Evolutionary conservation across 176 grass and related monocot genomes (phyloP), one percentile per base, ranked within the genome.

Genomic region (Carex pumila): DNA sequence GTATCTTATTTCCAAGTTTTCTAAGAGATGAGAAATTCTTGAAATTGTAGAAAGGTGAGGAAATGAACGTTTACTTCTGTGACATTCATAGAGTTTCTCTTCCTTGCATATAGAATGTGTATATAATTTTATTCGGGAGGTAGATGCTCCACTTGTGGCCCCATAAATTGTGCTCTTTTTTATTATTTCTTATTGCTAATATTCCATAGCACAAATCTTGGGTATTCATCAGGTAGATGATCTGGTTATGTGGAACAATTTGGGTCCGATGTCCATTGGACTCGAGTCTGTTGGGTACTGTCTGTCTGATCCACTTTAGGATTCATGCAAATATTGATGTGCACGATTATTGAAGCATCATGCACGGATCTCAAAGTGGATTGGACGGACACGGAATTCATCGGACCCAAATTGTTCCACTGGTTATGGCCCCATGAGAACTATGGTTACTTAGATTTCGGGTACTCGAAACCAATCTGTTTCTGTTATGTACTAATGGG

Each of bases 1-100:
- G 47, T 92, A 94, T 67, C 84, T 98, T 5, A 79, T 84, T 45
- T 91, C 90, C 2, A 98, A 98, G 66, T 94, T 93, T 81, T 92
- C 87, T 53, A 54, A 70, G 34, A 84, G 84, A 84, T 97, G 86
- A 97, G 49, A 62, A 67, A 73, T 50, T 34, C 3, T 10, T 83
- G 58, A n/a, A 57, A 45, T 61, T 82, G 32, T 58, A 19, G 18
- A 52, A 50, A 53, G 59, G 37, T 3, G 34, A 18, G 50, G 65
- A 0, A 52, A 41, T 43, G 81, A 65, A 65, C 22, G 19, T 12
- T 29, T 79, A 81, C 45, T 54, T 36, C 14, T 47, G 15, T 63
- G 57, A 31, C 29, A 57, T 62, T 8, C 19, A 29, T 62, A 5
- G n/a, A 12, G 34, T 56, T 21, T 55, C 13, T 78, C 52, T 9